Base-by-base conservation (phyloP, 768 basidiomycete species). In the Peribolospora kevripleyi region DNA sequence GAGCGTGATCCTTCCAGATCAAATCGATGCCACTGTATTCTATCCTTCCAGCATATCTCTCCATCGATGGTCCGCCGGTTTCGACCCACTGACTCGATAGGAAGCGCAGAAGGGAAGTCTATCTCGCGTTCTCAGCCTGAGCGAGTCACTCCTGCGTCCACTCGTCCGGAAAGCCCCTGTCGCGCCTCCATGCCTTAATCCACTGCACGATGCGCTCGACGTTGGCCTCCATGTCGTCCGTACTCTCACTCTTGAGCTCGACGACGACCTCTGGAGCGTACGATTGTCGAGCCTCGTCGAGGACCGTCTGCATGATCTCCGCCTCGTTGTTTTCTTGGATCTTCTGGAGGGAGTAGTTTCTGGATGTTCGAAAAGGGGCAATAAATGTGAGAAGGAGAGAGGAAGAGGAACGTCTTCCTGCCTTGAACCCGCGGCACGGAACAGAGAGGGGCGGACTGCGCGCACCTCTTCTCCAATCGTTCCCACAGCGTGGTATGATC, bases 261-360 rank as follows among this genome's bases (percentile, higher is more conserved):
- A 97, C 80, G 37, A 97, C 75, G 59, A 91, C 82, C 66, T 84
- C 80, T n/a, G 73, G 63, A 0, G 80, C 75, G 66, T 95, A 98
- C 0, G 86, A 84, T 45, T 78, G 77, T 48, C 78, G 73, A 3
- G 91, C 90, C 66, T 98, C 93, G 41, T 84, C 81, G 8, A 82
- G 70, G 43, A 93, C 79, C 52, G 88, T 78, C 63, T 84, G 74
- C 88, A 97, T 93, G 64, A 98, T 97, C 70, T 98, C 93, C 9
- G 90, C 88, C 63, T 90, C 82, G 67, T 95, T 90, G 67, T 98
- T 98, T 69, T 98, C 93, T 65, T 90, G 83, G 4, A 98, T 85
- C 69, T 98, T 98, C 66, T 84, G 84, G 51, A 88, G 67, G 1
- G 82, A 70, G 65, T 97, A 97, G 7, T 76, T 75, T 58, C 90